Percentiles rank a stretch among this genome's conserved stretches.
phyloP scores from a whole-genome alignment of 2,329 filamentous ascomycete genomes.

The Ophiostoma ips region DNA sequence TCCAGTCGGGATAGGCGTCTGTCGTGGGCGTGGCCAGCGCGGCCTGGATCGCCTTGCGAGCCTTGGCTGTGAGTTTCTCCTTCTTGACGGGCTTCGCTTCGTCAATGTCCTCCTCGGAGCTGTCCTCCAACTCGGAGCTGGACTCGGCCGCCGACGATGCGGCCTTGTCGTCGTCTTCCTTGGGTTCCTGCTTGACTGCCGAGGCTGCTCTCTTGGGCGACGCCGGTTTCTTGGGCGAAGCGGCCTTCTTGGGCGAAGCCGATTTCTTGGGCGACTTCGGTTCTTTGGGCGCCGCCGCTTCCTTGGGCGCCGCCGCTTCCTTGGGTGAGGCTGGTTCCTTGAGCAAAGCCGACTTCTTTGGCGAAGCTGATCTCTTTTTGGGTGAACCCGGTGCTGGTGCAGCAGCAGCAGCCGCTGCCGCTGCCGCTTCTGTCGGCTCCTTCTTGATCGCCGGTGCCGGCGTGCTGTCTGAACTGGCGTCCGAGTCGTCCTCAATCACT shows the following conservation, averaged over 20 bases:
- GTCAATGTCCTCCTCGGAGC: slow-evolving; percentile 25
- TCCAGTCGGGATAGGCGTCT: slow-evolving; percentile 93
- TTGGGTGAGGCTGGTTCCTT: neutral
- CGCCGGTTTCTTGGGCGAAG: slow-evolving; percentile 21
- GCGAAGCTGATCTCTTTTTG: neutral
- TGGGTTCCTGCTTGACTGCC: slow-evolving; percentile 28
- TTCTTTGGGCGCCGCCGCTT: neutral
- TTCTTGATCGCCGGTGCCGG: neutral
- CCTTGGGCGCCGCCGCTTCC: neutral
- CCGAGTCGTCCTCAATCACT: no score
- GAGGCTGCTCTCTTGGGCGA: no score
- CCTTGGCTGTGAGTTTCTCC: slow-evolving; percentile 22
- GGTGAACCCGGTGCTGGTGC: no score
- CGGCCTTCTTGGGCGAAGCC: neutral
- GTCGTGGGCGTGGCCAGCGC: slow-evolving; percentile 53
- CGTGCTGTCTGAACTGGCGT: neutral
- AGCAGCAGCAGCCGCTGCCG: no score
- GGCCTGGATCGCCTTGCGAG: slow-evolving; percentile 55
- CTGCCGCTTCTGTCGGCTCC: slow-evolving; percentile 1
- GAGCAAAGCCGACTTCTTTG: neutral
- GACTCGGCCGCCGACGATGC: slow-evolving; percentile 24
- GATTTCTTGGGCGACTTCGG: neutral
- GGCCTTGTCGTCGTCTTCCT: slow-evolving; percentile 36
- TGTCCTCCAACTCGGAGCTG: slow-evolving; percentile 15
- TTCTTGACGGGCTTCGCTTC: slow-evolving; percentile 40